These are phyloP conservation scores for Sporisorium scitamineum DNA, from an alignment of 1,284 basidiomycete species.

Conservation along the genomic window DNA sequence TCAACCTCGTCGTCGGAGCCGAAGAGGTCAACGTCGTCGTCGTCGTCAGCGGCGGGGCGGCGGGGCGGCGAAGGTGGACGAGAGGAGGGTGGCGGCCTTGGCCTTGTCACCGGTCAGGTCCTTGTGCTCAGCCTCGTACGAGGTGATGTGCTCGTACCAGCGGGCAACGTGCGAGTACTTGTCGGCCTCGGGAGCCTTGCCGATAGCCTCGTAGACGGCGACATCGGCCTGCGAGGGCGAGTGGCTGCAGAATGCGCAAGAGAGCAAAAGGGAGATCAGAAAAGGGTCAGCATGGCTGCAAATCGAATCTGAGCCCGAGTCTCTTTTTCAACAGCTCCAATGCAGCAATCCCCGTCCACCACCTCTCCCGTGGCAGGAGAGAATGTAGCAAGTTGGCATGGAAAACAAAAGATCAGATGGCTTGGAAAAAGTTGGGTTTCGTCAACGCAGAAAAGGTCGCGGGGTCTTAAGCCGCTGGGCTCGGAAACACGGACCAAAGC, in stretches of 20 bases:
- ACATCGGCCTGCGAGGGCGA: constrained; percentile 97
- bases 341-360: background rate
- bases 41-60: constrained; percentile 79
- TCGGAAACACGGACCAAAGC: constrained; percentile 70
- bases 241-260: constrained; percentile 75
- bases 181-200: constrained; percentile 75
- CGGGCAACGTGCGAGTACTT: constrained; percentile 83
- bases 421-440: constrained; percentile 66
- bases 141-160: constrained; percentile 80
- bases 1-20: constrained; percentile 91
- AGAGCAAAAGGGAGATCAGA: background rate
- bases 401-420: constrained; percentile 58
- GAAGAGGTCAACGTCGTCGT: constrained; percentile 93
- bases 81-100: constrained; percentile 62
- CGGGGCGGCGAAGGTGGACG: constrained; percentile 30
- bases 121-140: constrained; percentile 65
- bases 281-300: constrained; percentile 18
- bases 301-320: background rate
- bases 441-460: constrained; percentile 68
- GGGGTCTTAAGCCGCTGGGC: constrained; percentile 70
- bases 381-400: too few species aligned
- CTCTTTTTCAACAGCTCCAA: constrained; percentile 1
- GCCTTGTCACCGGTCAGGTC: constrained; percentile 66
- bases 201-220: constrained; percentile 83
- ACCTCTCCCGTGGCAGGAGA: background rate